Conservation (phyloP, 306 rosid species). For the Cucumis melo region DNA sequence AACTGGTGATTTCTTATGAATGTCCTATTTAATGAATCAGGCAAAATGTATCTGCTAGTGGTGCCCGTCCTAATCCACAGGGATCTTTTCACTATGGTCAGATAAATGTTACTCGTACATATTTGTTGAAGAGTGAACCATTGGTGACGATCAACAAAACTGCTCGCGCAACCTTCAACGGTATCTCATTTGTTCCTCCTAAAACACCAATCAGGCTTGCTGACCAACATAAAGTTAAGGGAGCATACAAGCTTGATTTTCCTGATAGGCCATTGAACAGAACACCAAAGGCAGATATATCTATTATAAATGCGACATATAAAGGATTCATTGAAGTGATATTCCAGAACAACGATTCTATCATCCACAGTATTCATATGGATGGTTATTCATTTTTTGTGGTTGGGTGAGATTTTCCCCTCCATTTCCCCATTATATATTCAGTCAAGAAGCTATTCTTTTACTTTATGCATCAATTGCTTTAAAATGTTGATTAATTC, state of each 20-base stretch:
- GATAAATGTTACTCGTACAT: slow-evolving; percentile 77
- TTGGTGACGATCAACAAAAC: slow-evolving; percentile 37
- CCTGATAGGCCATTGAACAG: slow-evolving; percentile 52
- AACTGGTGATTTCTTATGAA: neutral
- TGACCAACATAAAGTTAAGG: slow-evolving; percentile 46
- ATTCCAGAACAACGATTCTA: slow-evolving; percentile 67
- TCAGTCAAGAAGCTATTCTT: slow-evolving; percentile 2
- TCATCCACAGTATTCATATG: slow-evolving; percentile 53
- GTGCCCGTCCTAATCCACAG: slow-evolving; percentile 94
- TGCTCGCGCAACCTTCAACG: slow-evolving; percentile 51
- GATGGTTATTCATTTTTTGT: slow-evolving; percentile 77
- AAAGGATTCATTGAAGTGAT: slow-evolving; percentile 75
- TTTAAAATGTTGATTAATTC: neutral
- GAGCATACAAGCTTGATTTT: slow-evolving; percentile 71
- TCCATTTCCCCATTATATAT: neutral
- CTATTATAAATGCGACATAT: slow-evolving; percentile 66
- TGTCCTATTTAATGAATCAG: slow-evolving; percentile 21
- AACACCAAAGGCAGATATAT: slow-evolving; percentile 40
- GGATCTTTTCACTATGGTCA: slow-evolving; percentile 76
- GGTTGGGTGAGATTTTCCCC: slow-evolving; percentile 49
- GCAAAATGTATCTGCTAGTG: slow-evolving; percentile 79
- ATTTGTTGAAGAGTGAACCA: slow-evolving; percentile 36
- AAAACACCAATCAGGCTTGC: slow-evolving; percentile 68
- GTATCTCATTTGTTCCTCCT: slow-evolving; percentile 70
- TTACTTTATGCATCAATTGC: neutral